These are phyloP conservation scores for Amanita fuliginea DNA, from an alignment of 768 basidiomycete genomes.

Conservation along the genomic window DNA sequence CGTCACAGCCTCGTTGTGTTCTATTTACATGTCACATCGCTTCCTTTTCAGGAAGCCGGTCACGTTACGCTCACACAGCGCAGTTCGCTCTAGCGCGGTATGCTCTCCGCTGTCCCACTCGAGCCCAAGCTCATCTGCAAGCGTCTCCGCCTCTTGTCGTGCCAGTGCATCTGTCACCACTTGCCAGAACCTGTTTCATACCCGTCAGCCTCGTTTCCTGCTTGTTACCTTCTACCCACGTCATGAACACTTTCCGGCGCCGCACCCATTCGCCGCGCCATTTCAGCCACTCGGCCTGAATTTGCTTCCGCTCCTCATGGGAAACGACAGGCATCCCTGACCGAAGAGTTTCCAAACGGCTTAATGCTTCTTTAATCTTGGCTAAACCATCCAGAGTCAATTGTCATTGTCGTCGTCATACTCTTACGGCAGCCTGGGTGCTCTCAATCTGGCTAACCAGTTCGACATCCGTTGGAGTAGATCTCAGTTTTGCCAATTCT, in stretches of 20 bases:
- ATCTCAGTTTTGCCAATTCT: slow-evolving; percentile 60
- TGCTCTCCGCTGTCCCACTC: slow-evolving; percentile 73
- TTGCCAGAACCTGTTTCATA: slow-evolving; percentile 59
- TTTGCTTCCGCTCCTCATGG: slow-evolving; percentile 51
- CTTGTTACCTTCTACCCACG: slow-evolving; percentile 31
- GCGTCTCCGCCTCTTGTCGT: slow-evolving; percentile 49
- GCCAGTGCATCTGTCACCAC: slow-evolving; percentile 56
- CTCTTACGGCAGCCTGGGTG: slow-evolving; percentile 38
- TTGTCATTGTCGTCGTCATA: slow-evolving; percentile 6
- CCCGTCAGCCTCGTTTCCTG: background rate
- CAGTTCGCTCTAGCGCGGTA: slow-evolving; percentile 45
- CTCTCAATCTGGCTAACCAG: slow-evolving; percentile 44
- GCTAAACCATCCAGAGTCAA: slow-evolving; percentile 30
- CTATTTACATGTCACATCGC: slow-evolving; percentile 17
- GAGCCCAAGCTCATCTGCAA: slow-evolving; percentile 76
- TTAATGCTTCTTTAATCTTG: slow-evolving; percentile 20
- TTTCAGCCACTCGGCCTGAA: slow-evolving; percentile 66
- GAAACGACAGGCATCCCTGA: slow-evolving; percentile 59
- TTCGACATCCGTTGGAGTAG: slow-evolving; percentile 59
- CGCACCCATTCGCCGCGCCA: slow-evolving; percentile 79
- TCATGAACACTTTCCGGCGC: slow-evolving; percentile 65
- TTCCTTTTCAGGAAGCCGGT: slow-evolving; percentile 40
- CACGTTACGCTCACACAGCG: slow-evolving; percentile 36
- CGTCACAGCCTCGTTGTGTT: slow-evolving; percentile 19
- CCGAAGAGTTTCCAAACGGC: slow-evolving; percentile 52